A percentile compares a stretch with the other conserved stretches of the same genome.
These are phyloP conservation scores for Astragalus membranaceus DNA, from an alignment of 306 rosid species.

Conservation along the genomic window DNA sequence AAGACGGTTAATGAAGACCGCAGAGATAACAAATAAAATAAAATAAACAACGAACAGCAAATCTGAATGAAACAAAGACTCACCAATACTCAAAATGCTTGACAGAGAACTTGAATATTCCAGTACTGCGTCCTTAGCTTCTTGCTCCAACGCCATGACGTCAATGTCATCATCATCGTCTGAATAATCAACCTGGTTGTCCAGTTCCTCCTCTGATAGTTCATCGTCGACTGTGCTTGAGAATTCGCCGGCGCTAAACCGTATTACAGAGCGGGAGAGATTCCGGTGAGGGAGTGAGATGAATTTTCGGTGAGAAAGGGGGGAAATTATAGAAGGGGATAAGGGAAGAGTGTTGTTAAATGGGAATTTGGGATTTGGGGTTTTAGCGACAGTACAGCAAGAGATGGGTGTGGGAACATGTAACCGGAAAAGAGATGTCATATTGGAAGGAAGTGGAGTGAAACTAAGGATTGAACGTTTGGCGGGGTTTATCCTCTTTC, in stretches of 20 bases:
- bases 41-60: background rate
- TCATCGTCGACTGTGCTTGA: constrained; percentile 23
- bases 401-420: constrained; percentile 20
- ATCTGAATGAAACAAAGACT: background rate
- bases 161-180: constrained; percentile 35
- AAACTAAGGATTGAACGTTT: constrained; percentile 6
- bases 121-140: constrained; percentile 51
- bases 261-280: constrained; percentile 7
- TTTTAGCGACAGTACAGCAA: constrained; percentile 19
- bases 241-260: background rate
- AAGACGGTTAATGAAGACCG: background rate
- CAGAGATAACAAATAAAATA: background rate
- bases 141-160: constrained; percentile 48
- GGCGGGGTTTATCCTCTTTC: constrained; percentile 37
- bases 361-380: constrained; percentile 24
- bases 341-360: constrained; percentile 7
- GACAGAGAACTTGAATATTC: constrained; percentile 62
- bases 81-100: constrained; percentile 46
- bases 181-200: constrained; percentile 17
- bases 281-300: constrained; percentile 21
- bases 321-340: background rate
- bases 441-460: constrained; percentile 23
- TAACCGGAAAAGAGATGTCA: constrained; percentile 31
- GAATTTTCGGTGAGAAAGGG: background rate
- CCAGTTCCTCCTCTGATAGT: constrained; percentile 23